A percentile compares a stretch with the other conserved stretches of the same genome.
These are phyloP conservation scores for Mycena sp. DNA, from an alignment of 1,284 basidiomycete genomes.

Conservation along the genomic window DNA sequence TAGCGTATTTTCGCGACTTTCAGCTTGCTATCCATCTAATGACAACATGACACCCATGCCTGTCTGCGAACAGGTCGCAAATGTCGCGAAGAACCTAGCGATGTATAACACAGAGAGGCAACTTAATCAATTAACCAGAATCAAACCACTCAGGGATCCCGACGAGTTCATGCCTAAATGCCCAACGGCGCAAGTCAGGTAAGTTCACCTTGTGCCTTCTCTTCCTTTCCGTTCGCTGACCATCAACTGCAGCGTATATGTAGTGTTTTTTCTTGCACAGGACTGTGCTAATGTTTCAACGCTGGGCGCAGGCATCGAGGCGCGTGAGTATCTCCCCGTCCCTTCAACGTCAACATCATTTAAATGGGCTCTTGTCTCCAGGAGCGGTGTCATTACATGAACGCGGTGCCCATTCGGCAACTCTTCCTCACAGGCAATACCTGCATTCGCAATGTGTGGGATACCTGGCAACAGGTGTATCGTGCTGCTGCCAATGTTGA, in stretches of 20 bases:
- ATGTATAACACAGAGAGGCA: neutral
- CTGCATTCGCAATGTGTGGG: neutral
- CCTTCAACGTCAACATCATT: too few relatives aligned
- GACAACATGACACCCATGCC: neutral
- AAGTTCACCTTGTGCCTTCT: too few relatives aligned
- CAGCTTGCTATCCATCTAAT: neutral
- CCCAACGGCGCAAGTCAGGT: too few relatives aligned
- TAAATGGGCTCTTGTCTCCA: too few relatives aligned
- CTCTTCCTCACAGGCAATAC: neutral
- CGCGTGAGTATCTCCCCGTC: too few relatives aligned
- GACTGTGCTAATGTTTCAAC: too few relatives aligned
- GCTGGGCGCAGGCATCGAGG: too few relatives aligned
- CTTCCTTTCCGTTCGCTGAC: too few relatives aligned
- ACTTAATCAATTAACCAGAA: neutral
- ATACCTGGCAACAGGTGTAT: neutral
- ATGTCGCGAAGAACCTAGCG: neutral
- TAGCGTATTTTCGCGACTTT: neutral
- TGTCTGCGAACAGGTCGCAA: neutral
- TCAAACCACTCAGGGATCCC: neutral
- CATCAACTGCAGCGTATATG: too few relatives aligned
- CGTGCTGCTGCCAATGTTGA: neutral
- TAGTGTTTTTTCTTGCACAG: too few relatives aligned
- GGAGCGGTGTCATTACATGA: too few relatives aligned
- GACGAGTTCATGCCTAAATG: too few relatives aligned
- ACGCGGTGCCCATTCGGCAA: neutral